Evolutionary conservation across 805 yeast genomes (phyloP), one percentile per base, ranked within the genome.

Genomic region (Wickerhamomyces chambardii): DNA sequence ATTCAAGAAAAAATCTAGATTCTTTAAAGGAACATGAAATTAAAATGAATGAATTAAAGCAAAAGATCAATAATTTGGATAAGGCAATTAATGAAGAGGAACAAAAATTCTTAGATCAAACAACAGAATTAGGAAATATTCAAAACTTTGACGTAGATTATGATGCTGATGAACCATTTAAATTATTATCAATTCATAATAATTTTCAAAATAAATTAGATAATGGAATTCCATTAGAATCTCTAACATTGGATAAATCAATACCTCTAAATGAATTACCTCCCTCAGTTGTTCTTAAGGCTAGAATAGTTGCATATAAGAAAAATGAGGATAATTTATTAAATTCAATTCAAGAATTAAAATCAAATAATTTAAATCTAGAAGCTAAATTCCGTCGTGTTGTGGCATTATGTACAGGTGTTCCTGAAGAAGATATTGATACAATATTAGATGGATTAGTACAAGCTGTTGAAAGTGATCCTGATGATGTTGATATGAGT

Each of bases 111-210:
- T 51, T 63, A 26, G 61, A 64, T 32, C 59, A 53, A 35, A 58
- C 60, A 35, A 59, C 58, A 40, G 65, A 60, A 36, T 42, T 63
- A 16, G 65, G 59, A 26, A 51, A 48, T 41, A 54, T 56, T 51
- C 57, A 62, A 48, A 49, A 54, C 44, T 67, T 57, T 40, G 71
- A 70, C 17, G 79, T 77, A 18, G 76, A 70, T 37, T 80, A 76
- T 47, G 90, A 83, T 56, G 90, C 95, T 0, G 97, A 89, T 58
- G 90, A 84, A 50, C 95, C 96, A n/a, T 90, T 85, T 57, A 69
- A 82, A 33, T 71, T 85, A 10, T 66, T 71, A 50, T 65, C 74
- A 6, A 64, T 84, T 12, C 78, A 71, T 48, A 70, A 74, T 28
- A 68, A 66, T 42, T 56, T 83, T n/a, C 68, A 66, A 36, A 42